Conservation (phyloP, 208 protist genomes). For the Trypanosoma melophagium region DNA sequence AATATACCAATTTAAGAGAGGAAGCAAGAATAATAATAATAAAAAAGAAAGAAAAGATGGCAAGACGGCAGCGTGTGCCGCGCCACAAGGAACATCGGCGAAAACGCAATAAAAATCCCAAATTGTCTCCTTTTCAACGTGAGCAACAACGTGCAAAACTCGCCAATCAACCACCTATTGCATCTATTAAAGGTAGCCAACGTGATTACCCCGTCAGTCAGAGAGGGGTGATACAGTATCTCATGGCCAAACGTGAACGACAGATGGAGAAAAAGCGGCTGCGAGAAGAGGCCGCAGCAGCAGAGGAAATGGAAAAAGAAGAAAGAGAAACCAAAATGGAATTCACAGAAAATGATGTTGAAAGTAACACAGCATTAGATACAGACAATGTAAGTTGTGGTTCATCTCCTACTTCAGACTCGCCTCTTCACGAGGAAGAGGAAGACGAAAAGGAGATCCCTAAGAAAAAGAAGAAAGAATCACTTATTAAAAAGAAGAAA, state of each 20-base stretch:
- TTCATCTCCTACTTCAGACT: no score
- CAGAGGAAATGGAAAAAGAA: slow-evolving; percentile 5
- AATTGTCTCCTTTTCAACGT: slow-evolving; percentile 84
- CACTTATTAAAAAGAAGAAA: slow-evolving; percentile 14
- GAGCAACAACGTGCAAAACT: slow-evolving; percentile 67
- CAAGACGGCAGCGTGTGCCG: slow-evolving; percentile 69
- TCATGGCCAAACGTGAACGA: slow-evolving; percentile 48
- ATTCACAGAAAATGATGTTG: slow-evolving; percentile 3
- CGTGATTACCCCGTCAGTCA: slow-evolving; percentile 66
- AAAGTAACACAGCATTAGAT: background rate
- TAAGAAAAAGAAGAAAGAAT: slow-evolving; percentile 4
- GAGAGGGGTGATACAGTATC: slow-evolving; percentile 54
- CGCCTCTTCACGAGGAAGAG: background rate
- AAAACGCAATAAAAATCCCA: slow-evolving; percentile 84
- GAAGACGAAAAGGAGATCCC: slow-evolving; percentile 13
- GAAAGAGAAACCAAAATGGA: slow-evolving; percentile 10
- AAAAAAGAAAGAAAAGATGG: slow-evolving; percentile 42
- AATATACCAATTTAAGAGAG: slow-evolving; percentile 1
- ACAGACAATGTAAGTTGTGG: background rate
- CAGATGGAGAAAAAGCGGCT: slow-evolving; percentile 13
- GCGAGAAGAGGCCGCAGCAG: slow-evolving; percentile 5
- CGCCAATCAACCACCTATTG: slow-evolving; percentile 75
- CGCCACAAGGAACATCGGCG: slow-evolving; percentile 67
- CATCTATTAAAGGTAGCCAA: slow-evolving; percentile 31
- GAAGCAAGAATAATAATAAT: slow-evolving; percentile 1